These are phyloP conservation scores for Stachybotrys chartarum DNA, from an alignment of 2,329 filamentous ascomycete genomes.

Conservation along the genomic window DNA sequence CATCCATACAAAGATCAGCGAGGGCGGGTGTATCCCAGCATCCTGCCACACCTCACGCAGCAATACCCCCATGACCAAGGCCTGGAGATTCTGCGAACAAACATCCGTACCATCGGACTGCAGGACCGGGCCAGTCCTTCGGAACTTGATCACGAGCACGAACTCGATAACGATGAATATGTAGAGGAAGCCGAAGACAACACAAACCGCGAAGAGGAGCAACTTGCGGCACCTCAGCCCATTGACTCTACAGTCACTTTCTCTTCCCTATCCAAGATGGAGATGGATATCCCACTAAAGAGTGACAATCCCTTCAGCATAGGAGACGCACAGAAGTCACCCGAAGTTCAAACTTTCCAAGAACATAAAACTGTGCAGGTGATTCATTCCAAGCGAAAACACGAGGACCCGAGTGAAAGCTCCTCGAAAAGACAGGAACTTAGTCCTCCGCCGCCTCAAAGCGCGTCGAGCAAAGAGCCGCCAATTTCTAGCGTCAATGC, in stretches of 20 bases:
- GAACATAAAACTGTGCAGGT: slow-evolving; percentile 3
- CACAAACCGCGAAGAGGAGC: slow-evolving; percentile 25
- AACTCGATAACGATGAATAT: slow-evolving; percentile 28
- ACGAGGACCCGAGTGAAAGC: slow-evolving; percentile 25
- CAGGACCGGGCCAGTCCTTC: slow-evolving; percentile 3
- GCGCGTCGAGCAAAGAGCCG: slow-evolving; percentile 3
- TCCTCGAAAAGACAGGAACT: slow-evolving; percentile 34
- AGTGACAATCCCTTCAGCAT: slow-evolving; percentile 26
- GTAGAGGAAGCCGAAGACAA: slow-evolving; percentile 32
- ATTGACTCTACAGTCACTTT: slow-evolving; percentile 11
- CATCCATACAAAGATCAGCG: slow-evolving; percentile 64
- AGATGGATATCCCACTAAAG: slow-evolving; percentile 18
- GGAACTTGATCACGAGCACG: slow-evolving; percentile 4
- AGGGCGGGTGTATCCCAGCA: slow-evolving; percentile 60
- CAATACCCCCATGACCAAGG: slow-evolving; percentile 54
- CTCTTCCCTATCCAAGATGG: slow-evolving; percentile 5
- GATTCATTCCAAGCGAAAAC: slow-evolving; percentile 28
- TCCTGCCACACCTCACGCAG: slow-evolving; percentile 71
- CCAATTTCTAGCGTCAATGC: slow-evolving; percentile 4
- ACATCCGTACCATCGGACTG: slow-evolving; percentile 37
- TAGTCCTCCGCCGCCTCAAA: slow-evolving; percentile 12
- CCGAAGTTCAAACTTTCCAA: slow-evolving; percentile 3
- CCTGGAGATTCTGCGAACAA: slow-evolving; percentile 64
- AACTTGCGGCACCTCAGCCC: background rate
- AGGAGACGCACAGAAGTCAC: slow-evolving; percentile 12